Evolutionary conservation across 257 asterid species (phyloP), one percentile per base, ranked within the genome.

Genomic region (Fraxinus americana): DNA sequence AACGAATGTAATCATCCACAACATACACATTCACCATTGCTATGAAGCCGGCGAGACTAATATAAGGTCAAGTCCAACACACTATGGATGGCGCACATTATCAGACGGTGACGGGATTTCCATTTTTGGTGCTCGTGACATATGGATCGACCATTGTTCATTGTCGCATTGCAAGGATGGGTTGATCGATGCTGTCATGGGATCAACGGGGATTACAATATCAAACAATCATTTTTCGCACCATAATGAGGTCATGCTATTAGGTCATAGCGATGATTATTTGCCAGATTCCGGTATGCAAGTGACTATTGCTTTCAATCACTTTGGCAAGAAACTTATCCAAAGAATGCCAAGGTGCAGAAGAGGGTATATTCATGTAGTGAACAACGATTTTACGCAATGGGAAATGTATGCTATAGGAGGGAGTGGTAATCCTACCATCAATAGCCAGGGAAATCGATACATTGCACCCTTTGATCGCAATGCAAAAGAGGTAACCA

Each of bases 351-450:
- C 97, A 27, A 83, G 97, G 81, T 91, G 97, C 69, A 79, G 97
- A 74, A 83, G 92, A 76, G 97, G 97, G 75, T 91, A 87, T 77
- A 90, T 91, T 23, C 97, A 91, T 75, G 95, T 91, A 1, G 97
- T 91, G 50, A 91, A 91, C 57, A 91, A 91, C 74, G 97, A 91
- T 29, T 91, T 88, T 43, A 91, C 97, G 0, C 81, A 86, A 85
- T 91, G 97, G 97, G 97, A 91, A 73, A 91, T 91, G 97, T 91
- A 91, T 77, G 97, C 97, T 1, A 91, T 91, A 27, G 97, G 97
- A 12, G 97, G 97, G n/a, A 90, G 95, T 52, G 97, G 93, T 3
- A 85, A 80, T 17, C 97, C 97, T 32, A 91, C 97, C 10, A 91
- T 91, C 36, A 91, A 91, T 19, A 91, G 97, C 76, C 95, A 91